phyloP scores from a whole-genome alignment of 2,329 filamentous ascomycete genomes.

The Blumeriella jaapii region DNA sequence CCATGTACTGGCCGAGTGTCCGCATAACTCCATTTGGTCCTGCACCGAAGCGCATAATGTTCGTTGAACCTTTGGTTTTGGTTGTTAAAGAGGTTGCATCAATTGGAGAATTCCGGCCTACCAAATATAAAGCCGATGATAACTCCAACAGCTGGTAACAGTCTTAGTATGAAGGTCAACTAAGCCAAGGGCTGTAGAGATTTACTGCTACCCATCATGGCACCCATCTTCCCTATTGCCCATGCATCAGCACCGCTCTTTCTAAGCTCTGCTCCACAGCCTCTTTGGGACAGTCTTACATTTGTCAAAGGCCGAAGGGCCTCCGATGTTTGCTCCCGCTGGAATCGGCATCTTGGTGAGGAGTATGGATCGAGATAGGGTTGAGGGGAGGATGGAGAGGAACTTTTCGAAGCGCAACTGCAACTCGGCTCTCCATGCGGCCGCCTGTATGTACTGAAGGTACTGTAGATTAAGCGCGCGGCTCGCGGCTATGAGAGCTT shows the following conservation, averaged over 20 bases:
- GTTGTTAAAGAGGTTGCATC: background rate
- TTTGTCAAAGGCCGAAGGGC: conserved; percentile 61
- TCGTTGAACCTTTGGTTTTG: conserved; percentile 58
- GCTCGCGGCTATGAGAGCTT: too few species aligned
- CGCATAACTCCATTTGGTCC: conserved; percentile 89
- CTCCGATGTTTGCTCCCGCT: conserved; percentile 38
- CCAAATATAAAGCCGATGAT: conserved; percentile 99
- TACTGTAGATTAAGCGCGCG: too few species aligned
- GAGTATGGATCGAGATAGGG: background rate
- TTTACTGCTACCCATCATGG: conserved; percentile 97
- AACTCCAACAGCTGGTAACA: conserved; percentile 65
- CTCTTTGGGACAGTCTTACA: conserved; percentile 35
- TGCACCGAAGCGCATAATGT: conserved; percentile 90
- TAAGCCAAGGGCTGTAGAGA: conserved; percentile 20
- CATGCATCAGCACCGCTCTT: conserved; percentile 15
- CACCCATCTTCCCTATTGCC: conserved; percentile 83
- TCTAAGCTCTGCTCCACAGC: conserved; percentile 7
- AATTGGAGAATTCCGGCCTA: conserved; percentile 37
- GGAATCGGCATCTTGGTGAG: conserved; percentile 32
- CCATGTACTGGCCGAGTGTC: conserved; percentile 93
- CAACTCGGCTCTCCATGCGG: too few species aligned
- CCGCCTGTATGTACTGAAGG: too few species aligned
- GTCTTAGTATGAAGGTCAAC: conserved; percentile 3
- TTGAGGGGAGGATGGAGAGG: background rate
- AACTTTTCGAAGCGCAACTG: background rate